These are phyloP conservation scores for Plectosphaerella cucumerina DNA, from an alignment of 2,329 filamentous ascomycete genomes.

Conservation along the genomic window DNA sequence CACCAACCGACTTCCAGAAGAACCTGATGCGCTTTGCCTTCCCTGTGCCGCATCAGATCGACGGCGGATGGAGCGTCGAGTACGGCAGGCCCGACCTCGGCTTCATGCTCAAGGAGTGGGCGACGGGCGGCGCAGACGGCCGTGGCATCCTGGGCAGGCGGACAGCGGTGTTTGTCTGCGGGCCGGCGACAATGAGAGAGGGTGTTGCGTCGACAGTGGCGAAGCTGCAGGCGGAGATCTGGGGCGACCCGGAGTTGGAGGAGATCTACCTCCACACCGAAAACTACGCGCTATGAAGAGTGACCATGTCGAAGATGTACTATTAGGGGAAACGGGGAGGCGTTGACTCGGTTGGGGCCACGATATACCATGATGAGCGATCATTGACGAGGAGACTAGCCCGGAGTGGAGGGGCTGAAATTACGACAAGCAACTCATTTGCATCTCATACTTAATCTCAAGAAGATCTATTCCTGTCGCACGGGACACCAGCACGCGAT, in stretches of 20 bases:
- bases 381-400: background rate
- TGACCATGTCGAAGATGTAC: background rate
- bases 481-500: too few relatives aligned
- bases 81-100: constrained; percentile 87
- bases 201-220: constrained; percentile 87
- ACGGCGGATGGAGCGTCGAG: constrained; percentile 85
- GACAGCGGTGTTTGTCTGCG: constrained; percentile 90
- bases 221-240: constrained; percentile 75
- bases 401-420: background rate
- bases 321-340: background rate
- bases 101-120: constrained; percentile 80
- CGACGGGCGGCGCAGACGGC: constrained; percentile 63
- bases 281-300: constrained; percentile 76
- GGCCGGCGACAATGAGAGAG: constrained; percentile 79
- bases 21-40: constrained; percentile 89
- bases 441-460: background rate
- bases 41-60: constrained; percentile 61
- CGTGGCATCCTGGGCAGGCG: constrained; percentile 70
- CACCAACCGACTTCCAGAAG: constrained; percentile 84
- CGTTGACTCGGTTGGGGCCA: background rate
- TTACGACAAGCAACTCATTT: background rate
- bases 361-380: constrained; percentile 3
- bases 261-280: constrained; percentile 94
- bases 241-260: constrained; percentile 72
- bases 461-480: too few relatives aligned